Evolutionary conservation across 2,329 filamentous ascomycete genomes (phyloP).

Genomic region (Arthroderma sp.): DNA sequence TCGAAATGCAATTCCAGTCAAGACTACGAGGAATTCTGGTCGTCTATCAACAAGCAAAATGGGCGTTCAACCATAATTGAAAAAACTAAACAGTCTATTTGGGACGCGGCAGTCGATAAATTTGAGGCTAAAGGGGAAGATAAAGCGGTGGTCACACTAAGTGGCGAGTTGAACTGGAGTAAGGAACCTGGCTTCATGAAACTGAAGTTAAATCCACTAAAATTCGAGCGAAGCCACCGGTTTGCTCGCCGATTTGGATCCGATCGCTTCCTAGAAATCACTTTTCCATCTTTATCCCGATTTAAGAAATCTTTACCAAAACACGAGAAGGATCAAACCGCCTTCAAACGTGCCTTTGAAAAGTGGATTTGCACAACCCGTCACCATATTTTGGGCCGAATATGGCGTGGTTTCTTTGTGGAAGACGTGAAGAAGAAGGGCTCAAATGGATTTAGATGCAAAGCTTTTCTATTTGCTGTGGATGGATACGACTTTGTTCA

Average conservation of each 20-base stretch:
- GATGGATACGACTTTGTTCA: slow-evolving; percentile 28
- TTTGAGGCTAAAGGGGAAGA: slow-evolving; percentile 18
- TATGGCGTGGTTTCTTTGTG: slow-evolving; percentile 32
- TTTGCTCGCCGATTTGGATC: slow-evolving; percentile 34
- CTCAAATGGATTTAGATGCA: slow-evolving; percentile 18
- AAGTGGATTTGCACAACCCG: slow-evolving; percentile 28
- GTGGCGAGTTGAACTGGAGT: slow-evolving; percentile 29
- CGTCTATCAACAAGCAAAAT: slow-evolving; percentile 17
- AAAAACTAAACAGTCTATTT: slow-evolving; percentile 18
- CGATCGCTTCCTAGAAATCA: slow-evolving; percentile 33
- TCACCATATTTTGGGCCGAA: slow-evolving; percentile 29
- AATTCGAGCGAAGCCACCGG: slow-evolving; percentile 30
- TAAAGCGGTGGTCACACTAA: slow-evolving; percentile 25
- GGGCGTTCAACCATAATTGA: slow-evolving; percentile 15
- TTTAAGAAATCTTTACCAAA: slow-evolving; percentile 14
- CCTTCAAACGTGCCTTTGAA: slow-evolving; percentile 22
- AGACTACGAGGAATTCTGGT: slow-evolving; percentile 22
- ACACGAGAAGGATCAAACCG: slow-evolving; percentile 11
- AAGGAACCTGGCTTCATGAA: slow-evolving; percentile 24
- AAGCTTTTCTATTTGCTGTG: slow-evolving; percentile 32
- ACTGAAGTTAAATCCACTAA: slow-evolving; percentile 29
- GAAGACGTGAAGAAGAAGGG: slow-evolving; percentile 25
- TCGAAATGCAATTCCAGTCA: slow-evolving; percentile 9
- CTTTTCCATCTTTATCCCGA: slow-evolving; percentile 19
- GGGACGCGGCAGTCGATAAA: slow-evolving; percentile 21